Conservation (phyloP, 2,329 filamentous ascomycete species). For the Botrytis aclada region DNA sequence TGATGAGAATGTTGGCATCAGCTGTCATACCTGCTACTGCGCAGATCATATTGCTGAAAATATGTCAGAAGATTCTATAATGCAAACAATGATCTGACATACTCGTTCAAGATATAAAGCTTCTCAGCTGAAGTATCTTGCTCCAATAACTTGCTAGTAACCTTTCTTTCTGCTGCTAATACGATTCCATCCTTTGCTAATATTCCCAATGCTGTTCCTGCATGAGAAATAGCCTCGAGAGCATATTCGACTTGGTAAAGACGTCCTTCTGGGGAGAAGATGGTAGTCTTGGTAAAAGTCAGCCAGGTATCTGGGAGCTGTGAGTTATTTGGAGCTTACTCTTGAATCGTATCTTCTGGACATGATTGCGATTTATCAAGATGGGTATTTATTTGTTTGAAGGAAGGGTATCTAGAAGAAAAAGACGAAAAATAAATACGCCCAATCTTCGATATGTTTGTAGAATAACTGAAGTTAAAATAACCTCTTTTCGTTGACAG, state of each 20-base stretch:
- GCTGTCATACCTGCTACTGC: slow-evolving; percentile 98
- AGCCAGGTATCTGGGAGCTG: slow-evolving; percentile 23
- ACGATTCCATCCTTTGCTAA: slow-evolving; percentile 98
- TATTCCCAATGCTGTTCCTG: slow-evolving; percentile 94
- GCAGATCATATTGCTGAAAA: slow-evolving; percentile 94
- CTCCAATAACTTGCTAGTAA: slow-evolving; percentile 97
- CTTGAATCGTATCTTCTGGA: slow-evolving; percentile 96
- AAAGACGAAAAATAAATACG: background rate
- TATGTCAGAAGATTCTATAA: slow-evolving; percentile 17
- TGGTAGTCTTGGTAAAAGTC: slow-evolving; percentile 70
- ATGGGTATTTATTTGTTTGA: slow-evolving; percentile 1
- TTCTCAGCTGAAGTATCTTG: slow-evolving; percentile 99
- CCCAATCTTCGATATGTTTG: slow-evolving; percentile 7
- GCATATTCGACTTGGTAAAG: slow-evolving; percentile 99
- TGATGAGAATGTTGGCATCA: slow-evolving; percentile 99
- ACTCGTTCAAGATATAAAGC: slow-evolving; percentile 99
- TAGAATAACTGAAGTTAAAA: slow-evolving; percentile 5
- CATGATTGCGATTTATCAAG: slow-evolving; percentile 52
- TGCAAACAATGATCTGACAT: slow-evolving; percentile 39
- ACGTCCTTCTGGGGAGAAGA: slow-evolving; percentile 98
- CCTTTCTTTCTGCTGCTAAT: slow-evolving; percentile 95
- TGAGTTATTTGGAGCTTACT: slow-evolving; percentile 53
- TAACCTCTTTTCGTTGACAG: slow-evolving; percentile 18
- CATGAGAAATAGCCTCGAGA: slow-evolving; percentile 96
- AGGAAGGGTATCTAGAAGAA: background rate